phyloP scores from a whole-genome alignment of 2,329 filamentous ascomycete species.

The Neodidymelliopsis sp. region DNA sequence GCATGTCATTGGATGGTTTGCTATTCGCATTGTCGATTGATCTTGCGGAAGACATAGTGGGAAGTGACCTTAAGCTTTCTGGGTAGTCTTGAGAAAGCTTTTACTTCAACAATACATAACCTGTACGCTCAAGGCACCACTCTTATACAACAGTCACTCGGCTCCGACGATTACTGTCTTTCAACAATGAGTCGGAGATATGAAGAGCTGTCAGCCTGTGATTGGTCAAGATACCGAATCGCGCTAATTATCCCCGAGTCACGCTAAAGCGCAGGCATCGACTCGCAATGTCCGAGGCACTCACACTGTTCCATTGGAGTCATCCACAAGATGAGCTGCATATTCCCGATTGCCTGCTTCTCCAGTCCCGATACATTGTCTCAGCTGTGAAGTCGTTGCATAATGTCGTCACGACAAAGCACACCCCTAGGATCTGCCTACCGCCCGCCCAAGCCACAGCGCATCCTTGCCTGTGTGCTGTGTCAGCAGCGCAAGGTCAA shows the following conservation, averaged over 20 bases:
- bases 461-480: constrained; percentile 67
- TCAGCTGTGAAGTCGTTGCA: background rate
- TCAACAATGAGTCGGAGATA: constrained; percentile 1
- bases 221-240: constrained; percentile 2
- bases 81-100: background rate
- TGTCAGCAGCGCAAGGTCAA: constrained; percentile 66
- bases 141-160: background rate
- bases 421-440: constrained; percentile 5
- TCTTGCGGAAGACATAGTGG: background rate
- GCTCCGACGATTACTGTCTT: constrained; percentile 2
- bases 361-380: too few species aligned
- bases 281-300: too few species aligned
- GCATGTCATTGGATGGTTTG: constrained; percentile 6
- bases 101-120: background rate
- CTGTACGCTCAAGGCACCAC: background rate
- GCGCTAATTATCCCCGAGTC: background rate
- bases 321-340: background rate
- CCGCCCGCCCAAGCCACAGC: constrained; percentile 40
- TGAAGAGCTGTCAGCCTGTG: background rate
- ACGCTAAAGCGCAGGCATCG: too few species aligned
- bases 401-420: constrained; percentile 22
- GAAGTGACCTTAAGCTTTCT: too few species aligned
- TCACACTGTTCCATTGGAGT: too few species aligned
- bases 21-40: background rate
- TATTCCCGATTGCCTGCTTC: background rate